Base-by-base conservation (phyloP, 2,329 filamentous ascomycete genomes). In the Fusarium sp. region DNA sequence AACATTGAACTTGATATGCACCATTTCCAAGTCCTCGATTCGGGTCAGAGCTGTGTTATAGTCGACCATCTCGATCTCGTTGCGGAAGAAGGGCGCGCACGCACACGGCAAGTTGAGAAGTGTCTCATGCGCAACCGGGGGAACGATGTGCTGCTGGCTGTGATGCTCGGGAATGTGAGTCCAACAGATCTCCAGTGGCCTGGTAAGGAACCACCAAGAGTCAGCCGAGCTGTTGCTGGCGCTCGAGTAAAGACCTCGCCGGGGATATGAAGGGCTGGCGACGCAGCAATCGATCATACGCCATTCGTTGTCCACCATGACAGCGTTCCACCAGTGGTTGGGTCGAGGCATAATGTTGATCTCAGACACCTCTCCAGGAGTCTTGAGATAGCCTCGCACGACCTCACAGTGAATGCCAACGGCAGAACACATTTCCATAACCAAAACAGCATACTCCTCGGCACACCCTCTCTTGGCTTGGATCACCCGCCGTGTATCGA, bases 301-400 rank as follows among this genome's bases (percentile, higher is more conserved):
- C 97, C 97, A 99, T 83, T 98, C 95, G 25, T 94, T 93, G 81
- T 99, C 97, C 10, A 98, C 92, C 38, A 98, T 85, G 20, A 98
- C 94, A 1, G 95, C 92, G 77, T 99, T 99, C 97, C 97, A 99
- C 91, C 94, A 98, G 84, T 99, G 97, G 79, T 99, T 99, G 0
- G 96, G 89, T 33, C 92, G 91, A n/a, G 94, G 94, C 81, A 96
- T 91, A 67, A 93, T 92, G 71, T 93, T 94, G 50, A 95, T 86
- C 77, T 98, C 95, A 2, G 93, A 87, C 9, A 92, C 85, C 78
- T 98, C 97, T 1, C 96, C 96, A 0, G 97, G 97, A 1, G 90
- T 88, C 82, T 99, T 99, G 65, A 99, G 90, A 80, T 97, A 98
- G 1, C 97, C 97, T 69, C 92, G 91, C 16, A 99, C 91, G 22